phyloP scores from a whole-genome alignment of 2,329 filamentous ascomycete genomes.

The Achaetomium macrosporum region DNA sequence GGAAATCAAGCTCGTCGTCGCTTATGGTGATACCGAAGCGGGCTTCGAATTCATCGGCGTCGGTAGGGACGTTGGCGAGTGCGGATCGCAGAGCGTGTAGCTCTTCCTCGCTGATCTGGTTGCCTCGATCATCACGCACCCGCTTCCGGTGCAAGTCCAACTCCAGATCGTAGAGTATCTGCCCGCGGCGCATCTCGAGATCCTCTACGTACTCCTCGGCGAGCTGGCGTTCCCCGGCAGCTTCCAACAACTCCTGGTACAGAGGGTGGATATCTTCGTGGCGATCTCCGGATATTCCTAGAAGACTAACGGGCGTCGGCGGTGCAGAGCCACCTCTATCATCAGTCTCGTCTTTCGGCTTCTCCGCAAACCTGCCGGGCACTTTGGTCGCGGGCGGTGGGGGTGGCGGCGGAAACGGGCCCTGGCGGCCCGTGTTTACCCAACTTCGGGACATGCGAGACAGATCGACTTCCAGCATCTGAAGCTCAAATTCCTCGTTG shows the following conservation, averaged over 20 bases:
- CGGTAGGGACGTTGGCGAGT: constrained; percentile 21
- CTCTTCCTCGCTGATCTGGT: constrained; percentile 33
- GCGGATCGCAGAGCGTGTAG: constrained; percentile 30
- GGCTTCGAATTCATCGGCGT: constrained; percentile 15
- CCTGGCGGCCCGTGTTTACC: not conserved
- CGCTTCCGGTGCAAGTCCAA: constrained; percentile 19
- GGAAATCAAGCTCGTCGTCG: constrained; percentile 39
- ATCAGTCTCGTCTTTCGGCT: not conserved
- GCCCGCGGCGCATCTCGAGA: constrained; percentile 35
- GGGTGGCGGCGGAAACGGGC: not conserved
- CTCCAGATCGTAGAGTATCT: constrained; percentile 35
- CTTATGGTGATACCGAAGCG: constrained; percentile 25
- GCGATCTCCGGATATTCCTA: constrained; percentile 27
- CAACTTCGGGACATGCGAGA: constrained; percentile 26
- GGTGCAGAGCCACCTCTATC: constrained; percentile 6
- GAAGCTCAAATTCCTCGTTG: constrained; percentile 13
- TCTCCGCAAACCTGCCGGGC: not conserved
- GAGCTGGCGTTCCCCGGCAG: constrained; percentile 41
- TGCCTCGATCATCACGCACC: constrained; percentile 16
- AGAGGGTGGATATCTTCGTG: constrained; percentile 40
- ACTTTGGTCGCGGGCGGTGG: not conserved
- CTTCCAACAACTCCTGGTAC: constrained; percentile 39
- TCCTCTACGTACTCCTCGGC: constrained; percentile 44
- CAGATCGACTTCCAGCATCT: constrained; percentile 33
- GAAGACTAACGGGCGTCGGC: constrained; percentile 17